Conservation (phyloP, 768 basidiomycete species). For the Pisolithus albus region DNA sequence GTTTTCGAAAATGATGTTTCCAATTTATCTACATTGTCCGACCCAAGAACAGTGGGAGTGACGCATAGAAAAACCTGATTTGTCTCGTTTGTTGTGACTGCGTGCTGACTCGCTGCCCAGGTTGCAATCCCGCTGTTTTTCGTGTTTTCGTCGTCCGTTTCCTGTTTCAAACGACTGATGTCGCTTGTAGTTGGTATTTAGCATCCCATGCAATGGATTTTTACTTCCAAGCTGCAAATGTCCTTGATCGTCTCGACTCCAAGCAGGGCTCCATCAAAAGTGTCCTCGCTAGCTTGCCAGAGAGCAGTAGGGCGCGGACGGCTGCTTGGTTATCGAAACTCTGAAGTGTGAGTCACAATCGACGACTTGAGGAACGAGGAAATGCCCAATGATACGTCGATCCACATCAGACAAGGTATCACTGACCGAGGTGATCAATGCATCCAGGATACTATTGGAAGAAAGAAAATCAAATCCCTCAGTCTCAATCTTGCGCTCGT, state of each 20-base stretch:
- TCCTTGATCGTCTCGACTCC: conserved; percentile 78
- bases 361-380: background rate
- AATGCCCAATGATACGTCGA: conserved; percentile 3
- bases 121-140: background rate
- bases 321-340: conserved; percentile 89
- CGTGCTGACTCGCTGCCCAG: background rate
- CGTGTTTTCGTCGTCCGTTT: conserved; percentile 4
- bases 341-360: conserved; percentile 70
- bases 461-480: conserved; percentile 68
- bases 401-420: conserved; percentile 60
- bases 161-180: conserved; percentile 20
- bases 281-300: conserved; percentile 63
- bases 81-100: background rate
- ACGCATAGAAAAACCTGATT: conserved; percentile 36
- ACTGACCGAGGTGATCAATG: conserved; percentile 62
- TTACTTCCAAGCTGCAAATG: conserved; percentile 84
- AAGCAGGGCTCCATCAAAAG: conserved; percentile 93
- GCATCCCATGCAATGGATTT: conserved; percentile 69
- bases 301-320: conserved; percentile 69
- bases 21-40: conserved; percentile 90
- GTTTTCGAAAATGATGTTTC: conserved; percentile 43
- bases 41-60: conserved; percentile 41
- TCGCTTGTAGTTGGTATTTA: conserved; percentile 20
- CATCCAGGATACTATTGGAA: conserved; percentile 60
- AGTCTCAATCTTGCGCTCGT: conserved; percentile 79